Evolutionary conservation across 2,329 filamentous ascomycete genomes (phyloP).

Genomic region (Zopfia rhizophila): DNA sequence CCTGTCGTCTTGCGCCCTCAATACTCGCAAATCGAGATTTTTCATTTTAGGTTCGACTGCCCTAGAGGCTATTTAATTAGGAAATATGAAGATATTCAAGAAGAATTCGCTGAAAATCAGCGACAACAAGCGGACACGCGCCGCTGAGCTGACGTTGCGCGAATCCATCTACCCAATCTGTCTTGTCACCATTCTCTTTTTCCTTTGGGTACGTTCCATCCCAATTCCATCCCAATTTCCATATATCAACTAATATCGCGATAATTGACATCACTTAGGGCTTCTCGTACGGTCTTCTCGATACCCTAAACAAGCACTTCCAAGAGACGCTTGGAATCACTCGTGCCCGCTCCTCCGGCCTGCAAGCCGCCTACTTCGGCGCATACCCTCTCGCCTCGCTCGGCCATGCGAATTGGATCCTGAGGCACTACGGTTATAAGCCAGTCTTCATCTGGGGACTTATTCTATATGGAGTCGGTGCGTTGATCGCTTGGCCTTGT

Average conservation of each 20-base stretch:
- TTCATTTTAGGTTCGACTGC: not conserved
- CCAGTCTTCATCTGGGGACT: constrained; percentile 63
- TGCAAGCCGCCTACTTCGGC: constrained; percentile 62
- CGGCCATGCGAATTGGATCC: constrained; percentile 60
- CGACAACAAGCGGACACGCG: constrained; percentile 60
- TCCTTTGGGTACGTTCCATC: constrained; percentile 65
- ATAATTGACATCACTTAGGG: constrained; percentile 47
- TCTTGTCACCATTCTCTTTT: constrained; percentile 73
- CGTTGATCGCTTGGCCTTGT: constrained; percentile 68
- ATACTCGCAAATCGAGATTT: no score
- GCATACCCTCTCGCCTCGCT: constrained; percentile 62
- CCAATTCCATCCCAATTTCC: no score
- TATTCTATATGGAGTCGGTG: constrained; percentile 65
- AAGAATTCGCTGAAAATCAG: constrained; percentile 40
- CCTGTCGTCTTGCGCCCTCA: constrained; percentile 1
- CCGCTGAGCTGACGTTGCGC: constrained; percentile 71
- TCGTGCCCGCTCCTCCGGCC: constrained; percentile 55
- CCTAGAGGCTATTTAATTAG: not conserved
- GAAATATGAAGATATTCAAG: constrained; percentile 43
- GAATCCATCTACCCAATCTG: constrained; percentile 74
- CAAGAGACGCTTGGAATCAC: constrained; percentile 57
- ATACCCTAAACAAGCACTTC: constrained; percentile 64
- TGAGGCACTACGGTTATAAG: constrained; percentile 62
- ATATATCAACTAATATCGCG: not conserved
- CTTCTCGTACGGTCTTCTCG: constrained; percentile 67